Evolutionary conservation across 148 eudicot species (phyloP).

Genomic region (Amaranthus cruentus): DNA sequence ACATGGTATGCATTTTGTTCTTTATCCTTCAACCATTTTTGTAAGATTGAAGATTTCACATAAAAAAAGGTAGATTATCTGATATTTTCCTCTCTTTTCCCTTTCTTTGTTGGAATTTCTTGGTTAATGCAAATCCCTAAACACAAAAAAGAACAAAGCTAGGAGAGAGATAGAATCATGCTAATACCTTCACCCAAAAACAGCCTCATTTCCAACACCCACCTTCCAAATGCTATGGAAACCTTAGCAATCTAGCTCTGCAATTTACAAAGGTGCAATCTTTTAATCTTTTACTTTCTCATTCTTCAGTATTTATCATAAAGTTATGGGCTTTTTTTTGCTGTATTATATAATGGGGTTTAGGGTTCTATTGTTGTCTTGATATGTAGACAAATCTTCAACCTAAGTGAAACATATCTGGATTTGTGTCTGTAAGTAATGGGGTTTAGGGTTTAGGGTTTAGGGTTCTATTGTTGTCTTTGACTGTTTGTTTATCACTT

Average conservation of each 20-base stretch:
- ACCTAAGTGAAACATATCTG: neutral
- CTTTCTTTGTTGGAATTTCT: constrained; percentile 4
- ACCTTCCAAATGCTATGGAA: constrained; percentile 6
- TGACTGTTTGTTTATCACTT: neutral
- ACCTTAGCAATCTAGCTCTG: neutral
- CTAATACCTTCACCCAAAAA: no score
- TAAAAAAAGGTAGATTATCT: neutral
- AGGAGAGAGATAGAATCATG: neutral
- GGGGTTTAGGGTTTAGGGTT: neutral
- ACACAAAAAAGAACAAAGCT: constrained; percentile 14
- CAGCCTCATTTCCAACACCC: neutral
- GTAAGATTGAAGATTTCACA: neutral
- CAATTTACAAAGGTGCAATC: constrained; percentile 13
- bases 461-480: neutral
- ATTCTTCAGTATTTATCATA: no score
- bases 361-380: constrained; percentile 6
- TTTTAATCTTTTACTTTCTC: neutral
- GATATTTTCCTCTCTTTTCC: neutral
- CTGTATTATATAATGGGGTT: neutral
- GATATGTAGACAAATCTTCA: neutral
- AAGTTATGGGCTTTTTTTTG: neutral
- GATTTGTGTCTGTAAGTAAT: neutral
- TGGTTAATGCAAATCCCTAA: constrained; percentile 21
- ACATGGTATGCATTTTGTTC: constrained; percentile 1
- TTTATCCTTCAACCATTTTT: constrained; percentile 12